Base-by-base conservation (phyloP, 192 early-diverging fungal species). In the Coemansia sp. region DNA sequence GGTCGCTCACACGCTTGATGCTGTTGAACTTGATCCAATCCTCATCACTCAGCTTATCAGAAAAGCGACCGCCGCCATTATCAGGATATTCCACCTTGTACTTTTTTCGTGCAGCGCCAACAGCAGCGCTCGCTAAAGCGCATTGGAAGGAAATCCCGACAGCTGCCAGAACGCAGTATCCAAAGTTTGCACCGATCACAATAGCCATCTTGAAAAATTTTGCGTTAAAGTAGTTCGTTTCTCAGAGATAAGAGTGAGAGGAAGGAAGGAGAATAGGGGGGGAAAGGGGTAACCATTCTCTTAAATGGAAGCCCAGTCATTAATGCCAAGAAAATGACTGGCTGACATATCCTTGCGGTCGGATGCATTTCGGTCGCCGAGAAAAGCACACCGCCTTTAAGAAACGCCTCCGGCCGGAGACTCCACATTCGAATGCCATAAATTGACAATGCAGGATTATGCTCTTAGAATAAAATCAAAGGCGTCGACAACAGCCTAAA, bases 11-110 rank as follows among this genome's bases (percentile, higher is more conserved):
- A 8, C 82, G 74, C 68, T 84, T 76, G 61, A 77, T 58, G 51
- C 72, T 78, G 74, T 84, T 84, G 58, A 84, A 84, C 1, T 24
- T 55, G 3, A 66, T 25, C 82, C 82, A 84, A 47, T 84, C 78
- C 44, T 74, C 69, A 25, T 84, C 82, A 22, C 31, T 67, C 27
- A 84, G 69, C 58, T 84, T 84, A 61, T 65, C 73, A 7, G 82
- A 27, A 19, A 56, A 75, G 9, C 78, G 71, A 2, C 82, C 82
- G 23, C 64, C 54, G 49, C 82, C 82, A 63, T 69, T 81, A 44
- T 83, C 82, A 0, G 82, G 82, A 56, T 75, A 77, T 10, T 57
- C 19, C 16, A 84, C 74, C 9, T 81, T 77, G 64, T 67, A 81
- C 63, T 75, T 74, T 32, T 69, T 84, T 59, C 82, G 82, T 4